Evolutionary conservation across 495 filamentous ascomycete species (phyloP), one percentile per base, ranked within the genome.

Genomic region (Xeromyces bisporus): DNA sequence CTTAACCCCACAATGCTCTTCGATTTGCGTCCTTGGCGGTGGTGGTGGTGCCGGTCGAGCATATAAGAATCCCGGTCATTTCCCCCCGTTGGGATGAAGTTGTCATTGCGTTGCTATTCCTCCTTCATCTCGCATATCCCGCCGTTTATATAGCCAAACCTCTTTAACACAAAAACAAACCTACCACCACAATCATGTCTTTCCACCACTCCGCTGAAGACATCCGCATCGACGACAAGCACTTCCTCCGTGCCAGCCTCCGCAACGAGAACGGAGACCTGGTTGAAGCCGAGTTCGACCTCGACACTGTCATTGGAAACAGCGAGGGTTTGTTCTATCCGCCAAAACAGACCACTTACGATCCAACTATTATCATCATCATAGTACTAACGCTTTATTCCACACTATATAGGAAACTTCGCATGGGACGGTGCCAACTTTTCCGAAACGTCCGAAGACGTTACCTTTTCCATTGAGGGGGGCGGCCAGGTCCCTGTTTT

Each of bases 381-480:
- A 26, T 2, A 23, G 7, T 26, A 26, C 25, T 13, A 23, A 23
- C 6, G 21, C 6, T 23, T 10, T 10, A 23, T 23, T 23, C 21
- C 21, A 6, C 6, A 6, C 10, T 6, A 23, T 6, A 13, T 32
- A 68, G 64, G 65, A 0, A 13, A 15, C 5, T 66, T 69, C 31
- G 33, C 42, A 14, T 69, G 65, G 65, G 60, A 43, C 2, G 61
- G 53, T 7, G 23, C 26, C 5, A 38, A 53, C 42, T 69, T 67
- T 44, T 26, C 47, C 10, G 25, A 43, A 3, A 53, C 40, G 16
- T 60, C 65, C 25, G 28, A 52, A n/a, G 28, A 53, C 3, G 48
- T 66, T 29, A 26, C 11, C 29, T 60, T 69, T 28, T 11, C 33
- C 0, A 12, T 55, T 3, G 64, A 69, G 39, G 61, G 61, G 4